Evolutionary conservation across 352 stramenopile species (phyloP), one percentile per base, ranked within the genome.

Genomic region (Pythium biforme): DNA sequence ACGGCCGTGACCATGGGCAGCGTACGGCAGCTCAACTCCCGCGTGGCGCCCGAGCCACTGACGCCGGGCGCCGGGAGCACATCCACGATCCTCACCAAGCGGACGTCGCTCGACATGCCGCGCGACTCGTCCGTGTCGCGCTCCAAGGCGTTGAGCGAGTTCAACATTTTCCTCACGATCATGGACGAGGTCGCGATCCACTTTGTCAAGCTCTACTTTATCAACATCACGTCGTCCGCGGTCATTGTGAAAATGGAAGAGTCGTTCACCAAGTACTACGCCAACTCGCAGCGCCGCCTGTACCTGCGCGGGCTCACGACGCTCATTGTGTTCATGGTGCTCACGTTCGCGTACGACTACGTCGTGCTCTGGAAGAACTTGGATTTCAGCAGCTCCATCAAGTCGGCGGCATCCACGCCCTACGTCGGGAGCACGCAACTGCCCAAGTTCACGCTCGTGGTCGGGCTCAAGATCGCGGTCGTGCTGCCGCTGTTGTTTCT

Each of bases 131-230:
- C 78, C 19, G 75, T 76, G 17, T 75, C 74, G 8, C 73, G 77
- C 15, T 69, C 72, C 7, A 83, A 81, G 22, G 79, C 79, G 3
- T 72, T 90, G 48, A 89, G 64, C 51, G 82, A 91, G 63, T 90
- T 91, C 58, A 85, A 77, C 58, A 65, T 91, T 33, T 92, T 90
- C 63, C 69, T 92, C 34, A 86, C 87, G 59, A 81, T 90, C 70
- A 89, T 90, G 70, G 84, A 93, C 59, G 79, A 93, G 43, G 83
- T 92, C 14, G 84, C 79, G 33, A 90, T 90, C 46, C 84, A 93
- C 66, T 81, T 81, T 39, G 67, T 90, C 37, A 92, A 79, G 43
- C 72, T 92, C 49, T 91, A 92, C 61, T 93, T 93, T 55, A 87
- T 90, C 70, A 89, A 86, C 64, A 83, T 92, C 65, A 83, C 75